Percentiles rank a stretch among this genome's conserved stretches.
Conservation (phyloP, 257 asterid genomes). For the Solanum paucissectum region DNA sequence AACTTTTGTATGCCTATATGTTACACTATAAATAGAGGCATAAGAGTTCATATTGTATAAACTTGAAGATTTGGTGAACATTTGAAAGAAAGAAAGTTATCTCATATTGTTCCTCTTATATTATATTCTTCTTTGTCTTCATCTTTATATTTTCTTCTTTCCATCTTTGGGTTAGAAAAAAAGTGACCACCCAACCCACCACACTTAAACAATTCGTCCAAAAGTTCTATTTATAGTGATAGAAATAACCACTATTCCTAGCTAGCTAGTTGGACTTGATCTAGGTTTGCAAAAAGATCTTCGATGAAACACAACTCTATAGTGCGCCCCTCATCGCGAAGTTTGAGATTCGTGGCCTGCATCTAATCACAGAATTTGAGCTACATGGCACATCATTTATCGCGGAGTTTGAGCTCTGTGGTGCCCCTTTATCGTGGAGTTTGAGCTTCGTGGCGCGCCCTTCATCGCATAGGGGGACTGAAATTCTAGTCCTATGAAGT, state of each 20-base stretch:
- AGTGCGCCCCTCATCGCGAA: not conserved
- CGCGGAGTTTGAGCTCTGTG: not conserved
- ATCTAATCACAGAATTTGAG: not conserved
- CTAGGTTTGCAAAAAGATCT: not conserved
- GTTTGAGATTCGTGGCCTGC: not conserved
- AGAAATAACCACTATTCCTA: not conserved
- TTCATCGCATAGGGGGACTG: no score
- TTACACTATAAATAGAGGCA: no score
- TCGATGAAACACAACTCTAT: not conserved
- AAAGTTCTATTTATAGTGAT: not conserved
- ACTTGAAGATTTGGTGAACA: no score
- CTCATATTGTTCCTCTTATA: no score
- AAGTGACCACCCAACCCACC: not conserved
- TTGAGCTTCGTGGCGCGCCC: not conserved
- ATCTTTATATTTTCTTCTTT: no score
- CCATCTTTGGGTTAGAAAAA: not conserved
- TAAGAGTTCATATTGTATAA: no score
- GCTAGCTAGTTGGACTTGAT: no score
- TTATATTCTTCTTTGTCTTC: no score
- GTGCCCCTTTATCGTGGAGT: not conserved
- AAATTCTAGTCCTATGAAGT: no score
- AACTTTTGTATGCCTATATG: no score
- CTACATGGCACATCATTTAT: not conserved
- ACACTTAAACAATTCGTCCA: not conserved
- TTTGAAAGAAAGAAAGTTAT: no score